Base-by-base conservation (phyloP, 2,329 filamentous ascomycete genomes). In the Hymenoscyphus repandus region DNA sequence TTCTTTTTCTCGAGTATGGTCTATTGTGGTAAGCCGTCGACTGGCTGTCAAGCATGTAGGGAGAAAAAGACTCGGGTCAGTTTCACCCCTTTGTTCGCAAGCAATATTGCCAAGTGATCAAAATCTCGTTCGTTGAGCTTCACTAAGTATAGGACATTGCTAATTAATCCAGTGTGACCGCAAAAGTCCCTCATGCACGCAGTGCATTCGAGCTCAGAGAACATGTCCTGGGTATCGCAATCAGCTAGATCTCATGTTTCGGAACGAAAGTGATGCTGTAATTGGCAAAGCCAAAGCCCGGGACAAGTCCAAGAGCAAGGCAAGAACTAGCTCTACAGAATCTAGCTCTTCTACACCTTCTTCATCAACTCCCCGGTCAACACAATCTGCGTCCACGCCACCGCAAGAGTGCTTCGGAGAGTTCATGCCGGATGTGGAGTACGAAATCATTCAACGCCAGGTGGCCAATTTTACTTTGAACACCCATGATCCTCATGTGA, bases 1-100 rank as follows among this genome's bases (percentile, higher is more conserved):
- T 46, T 32, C 27, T 17, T 33, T n/a, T 13, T 20, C 10, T 20
- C 27, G 37, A 41, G 18, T 6, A 52, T 52, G 50, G 50, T 52
- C 13, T 79, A 79, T 60, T 79, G 76, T 53, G 76, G 76, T n/a
- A 78, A 77, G 59, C 76, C 76, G 40, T 79, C 76, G 37, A 78
- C 77, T 58, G 76, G 76, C 34, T 79, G 76, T 64, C 75, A 72
- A 52, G 73, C 68, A 56, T 79, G 76, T 57, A 72, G 76, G 52
- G 71, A 74, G 60, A 73, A 76, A 58, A 79, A 79, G 66, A 74
- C 79, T 55, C 71, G 74, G 49, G 76, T 79, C 67, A 68, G 76
- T 27, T 59, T 31, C 34, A 9, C 10, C 13, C 20, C 39, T 33
- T 32, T 33, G n/a, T 27, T 15, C 33, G 5, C 5, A 11, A 37